Base-by-base conservation (phyloP, 345 rosid genomes). In the Chamaenerion angustifolium region DNA sequence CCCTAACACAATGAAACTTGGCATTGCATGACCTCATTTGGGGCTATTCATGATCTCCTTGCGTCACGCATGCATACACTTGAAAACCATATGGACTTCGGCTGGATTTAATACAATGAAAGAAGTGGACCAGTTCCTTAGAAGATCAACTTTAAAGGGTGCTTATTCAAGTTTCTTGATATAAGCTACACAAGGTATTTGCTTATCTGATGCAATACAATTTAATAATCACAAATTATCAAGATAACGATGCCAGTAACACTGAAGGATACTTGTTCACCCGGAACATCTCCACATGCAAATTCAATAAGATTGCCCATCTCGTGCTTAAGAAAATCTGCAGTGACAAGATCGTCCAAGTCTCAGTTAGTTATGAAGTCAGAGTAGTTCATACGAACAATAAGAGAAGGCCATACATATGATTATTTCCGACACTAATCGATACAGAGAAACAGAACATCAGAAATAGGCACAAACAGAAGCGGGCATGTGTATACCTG, bases 311-410 rank as follows among this genome's bases (percentile, higher is more conserved):
- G 70, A 92, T 92, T 56, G 96, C 96, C 99, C 96, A 88, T 63
- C 99, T 76, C 25, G 99, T 88, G 81, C 99, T 85, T 55, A 92
- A 71, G 77, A 92, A 92, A 61, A 92, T 84, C 99, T 92, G 95
- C 63, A 64, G 27, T 47, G 46, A 46, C 21, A 21, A 27, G 27
- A 46, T 50, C 31, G 56, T 12, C 16, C 35, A 46, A 56, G n/a
- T 46, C 51, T 35, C 45, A 13, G 45, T 25, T 45, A 13, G 45
- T 25, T 45, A 45, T 15, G 17, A 56, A 56, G 40, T 42, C 27
- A 13, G 19, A 47, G 21, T 16, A 45, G 16, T 21, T 21, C 16
- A 45, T 10, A 27, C 17, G 12, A 48, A 43, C 16, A 46, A 56
- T 23, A 56, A 14, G 45, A 46, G 18, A 58, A 42, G 46, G 8